These are phyloP conservation scores for Pythium sukuiense DNA, from an alignment of 352 stramenopile genomes.

Conservation along the genomic window DNA sequence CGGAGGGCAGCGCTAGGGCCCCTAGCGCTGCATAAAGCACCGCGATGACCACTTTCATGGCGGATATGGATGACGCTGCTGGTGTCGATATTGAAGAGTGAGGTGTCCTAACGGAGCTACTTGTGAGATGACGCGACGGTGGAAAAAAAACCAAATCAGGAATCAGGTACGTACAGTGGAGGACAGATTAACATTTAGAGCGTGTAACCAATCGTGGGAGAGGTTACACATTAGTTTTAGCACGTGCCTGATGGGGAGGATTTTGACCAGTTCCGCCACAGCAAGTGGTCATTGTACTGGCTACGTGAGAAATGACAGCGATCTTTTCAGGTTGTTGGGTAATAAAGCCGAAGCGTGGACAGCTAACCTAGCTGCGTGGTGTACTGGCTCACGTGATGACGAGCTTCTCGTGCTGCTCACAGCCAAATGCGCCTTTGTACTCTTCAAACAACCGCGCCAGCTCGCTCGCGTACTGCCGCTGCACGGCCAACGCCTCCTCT, in stretches of 20 bases:
- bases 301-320: neutral
- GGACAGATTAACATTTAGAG: neutral
- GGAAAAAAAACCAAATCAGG: slow-evolving; percentile 1
- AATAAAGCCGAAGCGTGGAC: neutral
- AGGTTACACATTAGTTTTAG: neutral
- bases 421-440: slow-evolving; percentile 70
- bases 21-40: slow-evolving; percentile 7
- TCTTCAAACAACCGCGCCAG: slow-evolving; percentile 57
- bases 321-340: neutral
- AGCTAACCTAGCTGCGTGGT: neutral
- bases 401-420: slow-evolving; percentile 66
- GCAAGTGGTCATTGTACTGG: neutral
- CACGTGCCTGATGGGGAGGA: too few relatives aligned
- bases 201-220: neutral
- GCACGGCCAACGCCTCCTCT: slow-evolving; percentile 45
- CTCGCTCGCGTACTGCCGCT: slow-evolving; percentile 52
- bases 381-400: slow-evolving; percentile 20
- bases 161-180: slow-evolving; percentile 1
- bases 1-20: neutral
- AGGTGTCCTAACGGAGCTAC: neutral
- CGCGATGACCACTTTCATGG: slow-evolving; percentile 10
- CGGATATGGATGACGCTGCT: neutral
- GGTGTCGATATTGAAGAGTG: slow-evolving; percentile 1
- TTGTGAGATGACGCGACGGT: neutral
- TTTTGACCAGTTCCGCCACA: neutral